Evolutionary conservation across 495 filamentous ascomycete genomes (phyloP).

Genomic region (Xylaria grammica): DNA sequence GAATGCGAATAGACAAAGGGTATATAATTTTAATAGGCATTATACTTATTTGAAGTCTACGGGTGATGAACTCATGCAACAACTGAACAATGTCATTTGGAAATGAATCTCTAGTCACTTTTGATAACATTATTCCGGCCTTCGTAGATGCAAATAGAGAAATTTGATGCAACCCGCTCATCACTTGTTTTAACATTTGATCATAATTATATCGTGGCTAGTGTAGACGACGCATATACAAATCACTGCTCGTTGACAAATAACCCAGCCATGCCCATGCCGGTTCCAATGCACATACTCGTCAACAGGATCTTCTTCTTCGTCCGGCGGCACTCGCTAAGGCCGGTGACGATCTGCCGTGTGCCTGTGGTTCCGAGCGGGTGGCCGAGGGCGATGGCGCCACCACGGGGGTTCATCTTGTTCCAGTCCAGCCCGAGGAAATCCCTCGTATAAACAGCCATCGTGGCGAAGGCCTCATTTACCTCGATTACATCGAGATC

Average conservation of each 20-base stretch:
- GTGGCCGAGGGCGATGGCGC: constrained; percentile 79
- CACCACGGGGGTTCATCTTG: constrained; percentile 90
- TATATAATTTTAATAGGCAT: not conserved
- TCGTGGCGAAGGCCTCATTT: constrained; percentile 97
- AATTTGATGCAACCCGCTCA: not conserved
- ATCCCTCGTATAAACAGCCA: constrained; percentile 92
- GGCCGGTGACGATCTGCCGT: constrained; percentile 80
- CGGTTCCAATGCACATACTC: constrained; percentile 87
- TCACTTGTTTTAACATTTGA: not conserved
- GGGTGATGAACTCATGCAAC: too few relatives aligned
- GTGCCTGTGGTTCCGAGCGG: constrained; percentile 82
- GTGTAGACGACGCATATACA: constrained; percentile 29
- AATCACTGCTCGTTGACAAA: constrained; percentile 80
- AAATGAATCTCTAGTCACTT: too few relatives aligned
- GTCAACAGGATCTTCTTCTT: constrained; percentile 85
- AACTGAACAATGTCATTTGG: too few relatives aligned
- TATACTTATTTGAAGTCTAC: too few relatives aligned
- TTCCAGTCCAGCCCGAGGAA: constrained; percentile 74
- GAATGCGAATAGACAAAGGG: not conserved
- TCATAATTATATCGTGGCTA: not conserved
- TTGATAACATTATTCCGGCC: not conserved
- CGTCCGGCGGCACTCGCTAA: constrained; percentile 77
- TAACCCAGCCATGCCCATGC: constrained; percentile 81
- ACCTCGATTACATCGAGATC: constrained; percentile 92
- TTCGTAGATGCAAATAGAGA: not conserved